Evolutionary conservation across 2,329 filamentous ascomycete species (phyloP).

Genomic region (Neopestalotiopsis rosae): DNA sequence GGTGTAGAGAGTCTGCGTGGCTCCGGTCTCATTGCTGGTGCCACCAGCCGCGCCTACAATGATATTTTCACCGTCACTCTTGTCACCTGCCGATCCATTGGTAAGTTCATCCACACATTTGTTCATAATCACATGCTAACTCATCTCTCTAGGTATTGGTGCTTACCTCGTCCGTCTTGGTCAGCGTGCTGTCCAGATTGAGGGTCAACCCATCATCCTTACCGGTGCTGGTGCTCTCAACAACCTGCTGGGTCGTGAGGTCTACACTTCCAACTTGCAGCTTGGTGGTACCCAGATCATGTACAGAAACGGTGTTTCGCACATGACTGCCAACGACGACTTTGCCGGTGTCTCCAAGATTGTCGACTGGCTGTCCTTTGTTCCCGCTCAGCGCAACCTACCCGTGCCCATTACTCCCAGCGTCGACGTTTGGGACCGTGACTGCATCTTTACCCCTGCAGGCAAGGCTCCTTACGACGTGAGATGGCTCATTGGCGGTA

Average conservation of each 20-base stretch:
- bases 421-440: conserved; percentile 89
- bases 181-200: conserved; percentile 97
- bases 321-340: conserved; percentile 97
- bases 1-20: conserved; percentile 97
- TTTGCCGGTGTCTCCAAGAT: conserved; percentile 98
- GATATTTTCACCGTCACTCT: conserved; percentile 99
- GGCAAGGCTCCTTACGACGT: conserved; percentile 91
- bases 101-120: conserved; percentile 50
- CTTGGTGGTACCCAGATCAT: conserved; percentile 99
- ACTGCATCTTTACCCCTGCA: conserved; percentile 81
- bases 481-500: conserved; percentile 89
- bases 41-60: conserved; percentile 95
- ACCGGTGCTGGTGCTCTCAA: conserved; percentile 97
- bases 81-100: conserved; percentile 96
- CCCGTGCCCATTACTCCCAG: conserved; percentile 91
- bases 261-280: conserved; percentile 98
- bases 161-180: conserved; percentile 98
- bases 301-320: conserved; percentile 99
- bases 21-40: conserved; percentile 97
- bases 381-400: conserved; percentile 92
- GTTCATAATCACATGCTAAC: conserved; percentile 37
- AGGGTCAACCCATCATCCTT: conserved; percentile 97
- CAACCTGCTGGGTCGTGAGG: conserved; percentile 96
- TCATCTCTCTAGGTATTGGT: conserved; percentile 72
- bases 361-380: conserved; percentile 96